Percentiles rank a stretch among this genome's conserved stretches.
Conservation (phyloP, 805 yeast species). For the Maudiozyma turicensis region DNA sequence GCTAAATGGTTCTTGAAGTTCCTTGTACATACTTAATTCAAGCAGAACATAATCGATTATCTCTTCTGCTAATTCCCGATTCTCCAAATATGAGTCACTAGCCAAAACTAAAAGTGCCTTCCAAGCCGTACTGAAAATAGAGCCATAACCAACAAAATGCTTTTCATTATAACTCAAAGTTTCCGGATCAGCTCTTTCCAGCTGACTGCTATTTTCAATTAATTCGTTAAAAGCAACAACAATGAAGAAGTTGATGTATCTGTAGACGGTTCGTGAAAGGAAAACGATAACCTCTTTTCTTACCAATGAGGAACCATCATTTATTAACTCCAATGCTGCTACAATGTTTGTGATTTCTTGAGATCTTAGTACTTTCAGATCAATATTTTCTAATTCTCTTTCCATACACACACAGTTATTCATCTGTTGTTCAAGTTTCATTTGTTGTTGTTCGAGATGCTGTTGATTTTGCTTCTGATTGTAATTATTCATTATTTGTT, state of each 20-base stretch:
- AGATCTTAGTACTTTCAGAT: conserved; percentile 41
- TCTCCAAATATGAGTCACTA: conserved; percentile 83
- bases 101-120: conserved; percentile 68
- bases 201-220: conserved; percentile 64
- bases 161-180: conserved; percentile 33
- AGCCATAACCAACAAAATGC: conserved; percentile 72
- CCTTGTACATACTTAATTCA: conserved; percentile 41
- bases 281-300: conserved; percentile 75
- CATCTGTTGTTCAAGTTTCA: conserved; percentile 27
- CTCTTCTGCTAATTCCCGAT: conserved; percentile 58
- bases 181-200: conserved; percentile 32
- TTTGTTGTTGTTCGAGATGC: conserved; percentile 20
- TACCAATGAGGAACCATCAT: conserved; percentile 86
- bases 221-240: conserved; percentile 81
- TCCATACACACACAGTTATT: conserved; percentile 22
- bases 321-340: conserved; percentile 54
- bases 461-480: conserved; percentile 21
- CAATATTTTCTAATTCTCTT: conserved; percentile 22
- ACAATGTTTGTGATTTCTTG: conserved; percentile 66
- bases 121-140: conserved; percentile 81
- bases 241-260: conserved; percentile 63
- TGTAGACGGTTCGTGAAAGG: conserved; percentile 61
- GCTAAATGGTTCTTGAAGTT: conserved; percentile 52
- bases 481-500: conserved; percentile 18
- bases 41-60: conserved; percentile 65